Evolutionary conservation across 192 early-diverging fungal species (phyloP).

Genomic region (Backusella macrospora): DNA sequence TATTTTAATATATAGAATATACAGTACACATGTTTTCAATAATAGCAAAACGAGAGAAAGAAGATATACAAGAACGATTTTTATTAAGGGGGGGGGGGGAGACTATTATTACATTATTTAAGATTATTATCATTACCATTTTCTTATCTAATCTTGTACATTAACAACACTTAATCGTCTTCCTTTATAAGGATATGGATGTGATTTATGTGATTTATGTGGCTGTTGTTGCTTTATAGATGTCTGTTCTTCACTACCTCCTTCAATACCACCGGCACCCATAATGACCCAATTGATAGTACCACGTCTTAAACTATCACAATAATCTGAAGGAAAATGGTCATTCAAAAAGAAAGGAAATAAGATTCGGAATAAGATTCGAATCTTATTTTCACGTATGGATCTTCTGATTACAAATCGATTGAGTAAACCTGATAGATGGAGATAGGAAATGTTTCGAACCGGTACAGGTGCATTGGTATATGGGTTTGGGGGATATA

Average conservation of each 20-base stretch:
- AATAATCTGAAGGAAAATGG: constrained; percentile 58
- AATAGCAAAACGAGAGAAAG: too few species aligned
- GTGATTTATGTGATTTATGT: too few species aligned
- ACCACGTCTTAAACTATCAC: constrained; percentile 46
- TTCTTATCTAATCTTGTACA: background rate
- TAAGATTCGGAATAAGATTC: constrained; percentile 48
- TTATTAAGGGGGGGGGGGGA: too few species aligned
- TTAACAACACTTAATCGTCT: background rate
- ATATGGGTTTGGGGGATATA: constrained; percentile 56
- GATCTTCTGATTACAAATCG: constrained; percentile 47
- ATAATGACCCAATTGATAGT: constrained; percentile 50
- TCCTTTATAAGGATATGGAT: background rate
- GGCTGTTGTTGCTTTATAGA: background rate
- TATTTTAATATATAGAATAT: too few species aligned
- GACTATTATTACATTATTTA: background rate
- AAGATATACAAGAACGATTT: too few species aligned
- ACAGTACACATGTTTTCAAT: too few species aligned
- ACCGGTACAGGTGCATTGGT: constrained; percentile 53
- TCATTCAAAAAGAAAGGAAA: constrained; percentile 59
- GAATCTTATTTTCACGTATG: constrained; percentile 45
- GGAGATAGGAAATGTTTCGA: constrained; percentile 53
- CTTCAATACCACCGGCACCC: constrained; percentile 27
- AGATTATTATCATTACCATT: background rate
- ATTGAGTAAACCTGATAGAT: constrained; percentile 57
- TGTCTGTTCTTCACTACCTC: constrained; percentile 8